Percentiles rank a stretch among this genome's conserved stretches.
These are phyloP conservation scores for Cruciata laevipes DNA, from an alignment of 257 asterid species.

Conservation along the genomic window DNA sequence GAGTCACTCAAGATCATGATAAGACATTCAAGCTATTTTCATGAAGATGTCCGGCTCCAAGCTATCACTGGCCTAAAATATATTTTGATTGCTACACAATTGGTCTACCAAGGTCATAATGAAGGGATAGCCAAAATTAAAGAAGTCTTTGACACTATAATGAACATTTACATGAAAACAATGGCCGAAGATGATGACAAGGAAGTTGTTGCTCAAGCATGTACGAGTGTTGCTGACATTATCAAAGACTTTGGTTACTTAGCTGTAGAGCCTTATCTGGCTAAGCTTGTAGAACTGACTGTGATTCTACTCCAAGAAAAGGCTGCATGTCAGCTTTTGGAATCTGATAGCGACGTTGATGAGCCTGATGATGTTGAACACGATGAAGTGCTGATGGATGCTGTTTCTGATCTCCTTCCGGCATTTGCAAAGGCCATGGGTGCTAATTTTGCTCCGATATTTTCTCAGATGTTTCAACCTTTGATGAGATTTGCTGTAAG, in stretches of 20 bases:
- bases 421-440: constrained; percentile 95
- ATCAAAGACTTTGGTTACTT: constrained; percentile 71
- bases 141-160: constrained; percentile 70
- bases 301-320: constrained; percentile 70
- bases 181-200: constrained; percentile 92
- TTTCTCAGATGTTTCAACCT: constrained; percentile 70
- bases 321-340: constrained; percentile 74
- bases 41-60: constrained; percentile 96
- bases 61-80: constrained; percentile 78
- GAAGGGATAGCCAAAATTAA: constrained; percentile 69
- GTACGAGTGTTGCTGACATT: constrained; percentile 78
- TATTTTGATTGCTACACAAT: constrained; percentile 62
- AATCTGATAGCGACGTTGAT: constrained; percentile 73
- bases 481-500: constrained; percentile 89
- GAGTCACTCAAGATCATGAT: constrained; percentile 80
- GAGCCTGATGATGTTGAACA: constrained; percentile 72
- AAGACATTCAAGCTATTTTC: constrained; percentile 82
- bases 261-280: constrained; percentile 75
- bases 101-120: constrained; percentile 63
- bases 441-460: constrained; percentile 73
- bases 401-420: constrained; percentile 97
- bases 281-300: constrained; percentile 73
- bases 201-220: constrained; percentile 98
- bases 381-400: constrained; percentile 99
- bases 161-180: constrained; percentile 76